A percentile compares a stretch with the other conserved stretches of the same genome.
Conservation (phyloP, 208 protist species). For the Plasmodiophora brassicae region DNA sequence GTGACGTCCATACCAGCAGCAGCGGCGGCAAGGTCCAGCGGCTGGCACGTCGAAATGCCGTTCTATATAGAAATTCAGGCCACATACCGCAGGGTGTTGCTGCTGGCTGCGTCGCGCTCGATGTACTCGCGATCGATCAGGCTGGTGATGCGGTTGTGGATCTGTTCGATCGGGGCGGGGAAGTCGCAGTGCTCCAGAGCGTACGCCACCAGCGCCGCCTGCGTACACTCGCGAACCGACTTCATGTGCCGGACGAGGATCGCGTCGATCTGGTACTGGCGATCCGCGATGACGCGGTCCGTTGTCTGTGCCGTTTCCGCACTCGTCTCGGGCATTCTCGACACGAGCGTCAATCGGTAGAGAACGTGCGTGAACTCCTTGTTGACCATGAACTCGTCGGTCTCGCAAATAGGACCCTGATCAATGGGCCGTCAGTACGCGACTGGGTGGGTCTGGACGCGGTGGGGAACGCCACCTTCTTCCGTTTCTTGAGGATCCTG, state of each 20-base stretch:
- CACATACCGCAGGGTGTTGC: not conserved
- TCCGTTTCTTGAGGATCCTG: not conserved
- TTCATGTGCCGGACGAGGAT: conserved; percentile 29
- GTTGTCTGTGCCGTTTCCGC: not conserved
- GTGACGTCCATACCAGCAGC: no score
- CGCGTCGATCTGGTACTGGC: conserved; percentile 24
- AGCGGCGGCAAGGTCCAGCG: not conserved
- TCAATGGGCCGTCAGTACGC: no score
- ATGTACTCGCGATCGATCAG: conserved; percentile 27
- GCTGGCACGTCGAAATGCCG: not conserved
- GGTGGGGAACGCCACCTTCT: no score
- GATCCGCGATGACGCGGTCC: not conserved
- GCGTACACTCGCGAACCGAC: not conserved
- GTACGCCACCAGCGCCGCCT: not conserved
- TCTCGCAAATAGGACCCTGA: no score
- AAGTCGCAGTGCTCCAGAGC: not conserved
- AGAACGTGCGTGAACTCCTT: not conserved
- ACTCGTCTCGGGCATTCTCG: not conserved
- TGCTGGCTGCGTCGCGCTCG: not conserved
- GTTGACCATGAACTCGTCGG: conserved; percentile 16
- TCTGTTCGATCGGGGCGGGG: conserved; percentile 12
- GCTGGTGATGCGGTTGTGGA: conserved; percentile 32
- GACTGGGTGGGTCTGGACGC: no score
- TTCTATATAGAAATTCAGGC: not conserved
- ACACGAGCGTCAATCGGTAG: not conserved